Conservation (phyloP, 768 basidiomycete species). For the Kwoniella dejecticola region DNA sequence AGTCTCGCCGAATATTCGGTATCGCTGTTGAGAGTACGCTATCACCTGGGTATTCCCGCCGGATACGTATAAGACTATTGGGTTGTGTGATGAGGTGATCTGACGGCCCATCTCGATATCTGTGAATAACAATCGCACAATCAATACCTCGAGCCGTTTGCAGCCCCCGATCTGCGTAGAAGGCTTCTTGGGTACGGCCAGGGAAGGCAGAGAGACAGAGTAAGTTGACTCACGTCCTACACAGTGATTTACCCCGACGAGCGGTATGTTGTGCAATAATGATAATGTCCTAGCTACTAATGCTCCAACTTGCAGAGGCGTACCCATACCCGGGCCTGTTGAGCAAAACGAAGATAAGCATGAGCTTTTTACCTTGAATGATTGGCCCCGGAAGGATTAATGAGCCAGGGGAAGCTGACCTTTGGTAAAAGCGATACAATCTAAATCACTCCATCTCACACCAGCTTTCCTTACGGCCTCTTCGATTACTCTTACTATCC, state of each 20-base stretch:
- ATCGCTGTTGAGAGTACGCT: constrained; percentile 94
- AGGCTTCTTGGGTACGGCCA: no score
- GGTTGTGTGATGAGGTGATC: constrained; percentile 91
- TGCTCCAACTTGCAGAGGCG: constrained; percentile 90
- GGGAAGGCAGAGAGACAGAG: neutral
- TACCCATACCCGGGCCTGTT: constrained; percentile 99
- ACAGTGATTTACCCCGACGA: constrained; percentile 98
- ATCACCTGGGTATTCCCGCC: constrained; percentile 99
- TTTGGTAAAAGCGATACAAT: constrained; percentile 97
- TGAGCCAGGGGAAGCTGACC: constrained; percentile 59
- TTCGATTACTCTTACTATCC: constrained; percentile 79
- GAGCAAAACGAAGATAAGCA: neutral
- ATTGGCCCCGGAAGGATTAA: neutral
- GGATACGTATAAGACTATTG: constrained; percentile 95
- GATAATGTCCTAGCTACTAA: constrained; percentile 89
- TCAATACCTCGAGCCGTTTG: no score
- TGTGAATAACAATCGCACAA: constrained; percentile 57
- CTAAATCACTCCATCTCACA: constrained; percentile 72
- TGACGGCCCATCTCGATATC: constrained; percentile 99
- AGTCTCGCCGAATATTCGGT: constrained; percentile 98
- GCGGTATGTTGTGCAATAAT: constrained; percentile 81
- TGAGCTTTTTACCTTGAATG: neutral
- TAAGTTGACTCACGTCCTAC: constrained; percentile 77
- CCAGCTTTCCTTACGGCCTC: constrained; percentile 71
- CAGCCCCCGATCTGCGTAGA: neutral